Base-by-base conservation (phyloP, 2,329 filamentous ascomycete species). In the Paraphoma chrysanthemicola region DNA sequence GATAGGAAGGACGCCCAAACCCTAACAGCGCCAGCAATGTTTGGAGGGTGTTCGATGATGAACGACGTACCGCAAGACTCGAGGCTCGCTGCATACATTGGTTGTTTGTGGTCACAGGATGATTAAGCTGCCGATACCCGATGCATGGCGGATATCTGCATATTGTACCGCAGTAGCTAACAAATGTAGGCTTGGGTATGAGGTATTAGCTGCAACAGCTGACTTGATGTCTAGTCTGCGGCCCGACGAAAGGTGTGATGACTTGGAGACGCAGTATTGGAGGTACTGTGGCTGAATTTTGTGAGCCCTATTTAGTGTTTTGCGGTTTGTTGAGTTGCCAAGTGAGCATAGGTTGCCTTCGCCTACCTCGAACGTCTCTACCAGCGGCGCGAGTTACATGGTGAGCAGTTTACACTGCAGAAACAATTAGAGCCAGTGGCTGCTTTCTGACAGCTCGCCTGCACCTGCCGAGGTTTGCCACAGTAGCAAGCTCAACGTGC, bases 71-170 rank as follows among this genome's bases (percentile, higher is more conserved):
- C 43, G 16, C 53, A 51, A 46, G 42, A 59, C 41, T 54, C 45
- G 56, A 53, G 44, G 39, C 48, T 50, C 38, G 45, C 48, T 46
- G 44, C 53, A 52, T 47, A 29, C 17, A 36, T 51, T 18, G 14
- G 16, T 41, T 17, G n/a, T 38, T 10, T 6, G 43, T n/a, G 12
- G 28, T 56, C 42, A 49, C 42, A 39, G 36, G 56, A 50, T 17
- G 17, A 50, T 23, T 17, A 12, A 12, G 44, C 51, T 47, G 56
- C 31, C 23, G 45, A 53, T 48, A 44, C 47, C 54, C 39, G 52
- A 49, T 60, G 52, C 47, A 46, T 14, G 8, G 33, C 49, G 60
- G 62, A 41, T 54, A 54, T 53, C 60, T 61, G 54, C 62, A 58
- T 36, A 4, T 38, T n/a, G 17, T 16, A 39, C 28, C 38, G 14